These are phyloP conservation scores for Lyophyllum atratum DNA, from an alignment of 768 basidiomycete genomes.

Conservation along the genomic window DNA sequence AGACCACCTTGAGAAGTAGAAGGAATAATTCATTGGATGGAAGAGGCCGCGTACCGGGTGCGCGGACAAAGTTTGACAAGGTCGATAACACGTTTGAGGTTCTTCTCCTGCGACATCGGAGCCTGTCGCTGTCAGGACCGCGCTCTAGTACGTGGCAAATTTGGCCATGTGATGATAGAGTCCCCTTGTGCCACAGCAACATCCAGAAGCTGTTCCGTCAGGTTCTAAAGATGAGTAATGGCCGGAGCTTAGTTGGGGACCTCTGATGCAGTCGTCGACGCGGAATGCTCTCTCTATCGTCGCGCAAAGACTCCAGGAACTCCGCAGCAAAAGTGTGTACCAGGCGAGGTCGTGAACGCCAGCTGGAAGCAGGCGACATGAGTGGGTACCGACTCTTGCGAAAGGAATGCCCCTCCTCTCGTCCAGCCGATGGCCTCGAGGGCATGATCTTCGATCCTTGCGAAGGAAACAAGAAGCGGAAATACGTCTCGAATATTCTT, in stretches of 20 bases:
- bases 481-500: conserved; percentile 17
- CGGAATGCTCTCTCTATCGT: conserved; percentile 12
- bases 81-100: conserved; percentile 23
- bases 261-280: not conserved
- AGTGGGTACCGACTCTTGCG: conserved; percentile 19
- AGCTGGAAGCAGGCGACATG: not conserved
- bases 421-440: conserved; percentile 20
- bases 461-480: too few relatives aligned
- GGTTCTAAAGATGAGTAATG: not conserved
- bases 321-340: conserved; percentile 25
- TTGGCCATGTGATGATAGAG: conserved; percentile 2
- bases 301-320: conserved; percentile 23
- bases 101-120: conserved; percentile 5
- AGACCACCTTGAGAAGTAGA: conserved; percentile 18
- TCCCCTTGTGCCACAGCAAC: not conserved
- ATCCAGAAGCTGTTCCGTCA: not conserved
- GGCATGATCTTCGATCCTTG: conserved; percentile 19
- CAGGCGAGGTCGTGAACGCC: conserved; percentile 21
- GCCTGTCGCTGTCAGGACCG: not conserved
- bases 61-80: conserved; percentile 25
- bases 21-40: conserved; percentile 24
- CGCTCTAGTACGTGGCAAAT: too few relatives aligned
- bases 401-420: conserved; percentile 21
- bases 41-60: conserved; percentile 18
- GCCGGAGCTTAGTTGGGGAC: not conserved